Evolutionary conservation across 306 rosid species (phyloP).

Genomic region (Cucurbita moschata): DNA sequence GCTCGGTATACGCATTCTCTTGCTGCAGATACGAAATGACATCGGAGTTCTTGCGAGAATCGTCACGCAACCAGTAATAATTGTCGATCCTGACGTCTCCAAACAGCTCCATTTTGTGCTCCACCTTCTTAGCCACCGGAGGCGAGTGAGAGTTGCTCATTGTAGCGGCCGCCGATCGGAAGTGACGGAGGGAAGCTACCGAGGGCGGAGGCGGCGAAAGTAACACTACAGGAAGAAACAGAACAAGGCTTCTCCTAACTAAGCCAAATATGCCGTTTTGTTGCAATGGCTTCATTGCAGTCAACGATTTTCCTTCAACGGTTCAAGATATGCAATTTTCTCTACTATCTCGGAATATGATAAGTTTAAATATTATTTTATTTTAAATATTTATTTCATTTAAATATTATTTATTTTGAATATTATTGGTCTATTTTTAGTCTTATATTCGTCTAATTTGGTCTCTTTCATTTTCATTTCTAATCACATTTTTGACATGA

Average conservation of each 20-base stretch:
- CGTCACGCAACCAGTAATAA: conserved; percentile 88
- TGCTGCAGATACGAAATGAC: conserved; percentile 48
- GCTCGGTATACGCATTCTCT: conserved; percentile 51
- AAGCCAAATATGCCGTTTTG: background rate
- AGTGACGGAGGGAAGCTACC: background rate
- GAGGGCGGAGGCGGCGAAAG: background rate
- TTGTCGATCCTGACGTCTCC: conserved; percentile 65
- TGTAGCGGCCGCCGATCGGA: background rate
- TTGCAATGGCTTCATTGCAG: background rate
- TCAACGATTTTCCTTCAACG: background rate
- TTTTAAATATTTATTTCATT: too few species aligned
- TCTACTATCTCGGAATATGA: too few species aligned
- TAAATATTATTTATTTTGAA: too few species aligned
- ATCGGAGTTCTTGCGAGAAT: conserved; percentile 53
- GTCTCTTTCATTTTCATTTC: too few species aligned
- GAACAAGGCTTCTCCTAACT: background rate
- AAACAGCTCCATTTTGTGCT: conserved; percentile 57
- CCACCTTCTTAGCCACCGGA: conserved; percentile 70
- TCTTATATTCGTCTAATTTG: too few species aligned
- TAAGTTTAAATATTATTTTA: too few species aligned
- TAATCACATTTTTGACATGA: too few species aligned
- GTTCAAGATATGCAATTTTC: background rate
- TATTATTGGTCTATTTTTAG: too few species aligned
- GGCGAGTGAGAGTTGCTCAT: conserved; percentile 18
- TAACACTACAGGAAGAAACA: background rate